phyloP scores from a whole-genome alignment of 1,139 yeast genomes.

The Candida sanyaensis region DNA sequence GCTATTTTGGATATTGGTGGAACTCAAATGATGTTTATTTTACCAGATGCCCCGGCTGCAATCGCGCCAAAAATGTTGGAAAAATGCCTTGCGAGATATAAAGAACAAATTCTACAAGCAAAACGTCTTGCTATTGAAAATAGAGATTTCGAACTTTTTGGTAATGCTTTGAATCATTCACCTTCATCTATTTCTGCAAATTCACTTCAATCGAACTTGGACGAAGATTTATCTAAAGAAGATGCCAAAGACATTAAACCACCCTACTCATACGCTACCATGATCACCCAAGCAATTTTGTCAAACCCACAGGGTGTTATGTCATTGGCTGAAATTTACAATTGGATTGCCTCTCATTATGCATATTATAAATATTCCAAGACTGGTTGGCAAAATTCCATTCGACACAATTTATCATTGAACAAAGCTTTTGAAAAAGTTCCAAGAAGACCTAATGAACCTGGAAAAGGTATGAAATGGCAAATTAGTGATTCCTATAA shows the following conservation, averaged over 20 bases:
- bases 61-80: constrained; percentile 54
- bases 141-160: constrained; percentile 58
- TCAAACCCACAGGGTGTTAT: constrained; percentile 86
- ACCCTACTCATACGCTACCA: constrained; percentile 95
- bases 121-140: constrained; percentile 12
- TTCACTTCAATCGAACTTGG: constrained; percentile 48
- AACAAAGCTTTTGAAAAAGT: constrained; percentile 82
- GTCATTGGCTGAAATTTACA: constrained; percentile 88
- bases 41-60: constrained; percentile 87
- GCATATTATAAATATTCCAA: constrained; percentile 90
- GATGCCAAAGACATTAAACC: constrained; percentile 94
- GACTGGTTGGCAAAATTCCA: constrained; percentile 80
- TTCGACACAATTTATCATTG: constrained; percentile 59
- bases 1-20: constrained; percentile 93
- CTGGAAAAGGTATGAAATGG: constrained; percentile 99
- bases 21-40: constrained; percentile 97
- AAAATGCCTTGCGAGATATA: constrained; percentile 35
- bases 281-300: constrained; percentile 96
- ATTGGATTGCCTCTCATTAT: constrained; percentile 84
- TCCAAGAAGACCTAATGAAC: constrained; percentile 92
- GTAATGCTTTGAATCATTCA: constrained; percentile 41
- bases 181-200: constrained; percentile 45
- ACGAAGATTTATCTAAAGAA: constrained; percentile 80
- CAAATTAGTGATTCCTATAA: constrained; percentile 85
- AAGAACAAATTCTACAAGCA: constrained; percentile 16